phyloP scores from a whole-genome alignment of 208 protist genomes.

The Phytomonas sp. region DNA sequence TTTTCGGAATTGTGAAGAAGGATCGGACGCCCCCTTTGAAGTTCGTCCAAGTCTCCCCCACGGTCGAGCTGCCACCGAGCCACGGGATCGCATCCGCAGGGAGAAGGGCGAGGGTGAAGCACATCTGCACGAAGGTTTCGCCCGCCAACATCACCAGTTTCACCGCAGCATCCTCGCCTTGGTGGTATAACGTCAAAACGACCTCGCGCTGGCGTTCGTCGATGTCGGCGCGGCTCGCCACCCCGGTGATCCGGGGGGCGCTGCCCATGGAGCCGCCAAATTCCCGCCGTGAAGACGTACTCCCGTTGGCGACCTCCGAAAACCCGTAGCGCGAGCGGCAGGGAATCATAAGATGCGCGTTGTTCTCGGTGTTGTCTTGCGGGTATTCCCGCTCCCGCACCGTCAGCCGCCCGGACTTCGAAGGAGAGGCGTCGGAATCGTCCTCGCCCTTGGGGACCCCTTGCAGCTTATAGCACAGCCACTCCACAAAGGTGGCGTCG shows the following conservation, averaged over 20 bases:
- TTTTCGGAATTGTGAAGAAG: slow-evolving; percentile 48
- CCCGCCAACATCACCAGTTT: slow-evolving; percentile 75
- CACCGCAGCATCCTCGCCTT: slow-evolving; percentile 67
- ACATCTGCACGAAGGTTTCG: slow-evolving; percentile 52
- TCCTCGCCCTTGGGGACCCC: background rate
- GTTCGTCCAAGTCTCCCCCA: slow-evolving; percentile 52
- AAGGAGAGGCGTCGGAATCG: background rate
- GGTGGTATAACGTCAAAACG: slow-evolving; percentile 18
- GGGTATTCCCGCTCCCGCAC: no score
- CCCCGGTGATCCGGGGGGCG: no score
- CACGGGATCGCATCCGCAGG: slow-evolving; percentile 73
- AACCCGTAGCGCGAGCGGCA: no score
- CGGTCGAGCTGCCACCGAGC: slow-evolving; percentile 56
- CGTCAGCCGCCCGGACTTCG: no score
- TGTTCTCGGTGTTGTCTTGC: no score
- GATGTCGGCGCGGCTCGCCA: no score
- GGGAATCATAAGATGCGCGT: no score
- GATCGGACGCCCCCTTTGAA: slow-evolving; percentile 53
- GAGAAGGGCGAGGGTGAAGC: slow-evolving; percentile 51
- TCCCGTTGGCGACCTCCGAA: no score
- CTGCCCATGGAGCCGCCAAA: no score
- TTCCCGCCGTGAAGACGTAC: no score
- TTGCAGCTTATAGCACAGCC: slow-evolving; percentile 20
- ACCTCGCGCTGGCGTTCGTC: no score
- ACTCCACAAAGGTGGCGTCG: slow-evolving; percentile 39